Percentiles rank a stretch among this genome's conserved stretches.
phyloP scores from a whole-genome alignment of 164 flowering plant species.

The Umbellularia californica region DNA sequence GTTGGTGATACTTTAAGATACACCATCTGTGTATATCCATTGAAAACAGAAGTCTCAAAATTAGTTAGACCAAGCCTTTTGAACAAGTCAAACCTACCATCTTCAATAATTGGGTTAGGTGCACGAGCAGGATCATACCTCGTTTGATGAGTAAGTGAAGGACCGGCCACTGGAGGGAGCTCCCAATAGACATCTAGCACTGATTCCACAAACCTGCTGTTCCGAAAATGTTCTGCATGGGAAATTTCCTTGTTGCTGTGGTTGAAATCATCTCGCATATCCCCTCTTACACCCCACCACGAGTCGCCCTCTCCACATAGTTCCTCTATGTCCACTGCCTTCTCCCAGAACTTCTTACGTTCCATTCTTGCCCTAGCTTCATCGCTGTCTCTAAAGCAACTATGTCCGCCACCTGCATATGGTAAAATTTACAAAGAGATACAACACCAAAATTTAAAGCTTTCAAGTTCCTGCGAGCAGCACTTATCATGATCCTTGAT shows the following conservation, averaged over 20 bases:
- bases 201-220: slow-evolving; percentile 90
- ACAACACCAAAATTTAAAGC: background rate
- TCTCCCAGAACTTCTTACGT: slow-evolving; percentile 89
- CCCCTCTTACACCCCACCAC: slow-evolving; percentile 99
- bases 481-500: no score
- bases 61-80: slow-evolving; percentile 66
- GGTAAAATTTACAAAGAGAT: background rate
- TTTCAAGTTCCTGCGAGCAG: no score
- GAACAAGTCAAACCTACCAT: slow-evolving; percentile 81
- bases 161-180: slow-evolving; percentile 96
- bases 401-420: slow-evolving; percentile 88
- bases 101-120: slow-evolving; percentile 72
- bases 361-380: slow-evolving; percentile 76
- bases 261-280: slow-evolving; percentile 84
- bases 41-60: slow-evolving; percentile 78
- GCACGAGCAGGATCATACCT: slow-evolving; percentile 94
- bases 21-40: slow-evolving; percentile 98
- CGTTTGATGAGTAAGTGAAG: slow-evolving; percentile 93
- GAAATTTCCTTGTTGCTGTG: slow-evolving; percentile 71
- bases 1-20: slow-evolving; percentile 71
- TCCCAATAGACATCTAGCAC: slow-evolving; percentile 95
- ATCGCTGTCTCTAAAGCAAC: slow-evolving; percentile 87
- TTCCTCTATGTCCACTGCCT: slow-evolving; percentile 77
- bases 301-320: slow-evolving; percentile 78
- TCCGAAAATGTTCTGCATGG: slow-evolving; percentile 62